Evolutionary conservation across 768 basidiomycete genomes (phyloP).

Genomic region (button mushroom (Agaricus bisporus)): DNA sequence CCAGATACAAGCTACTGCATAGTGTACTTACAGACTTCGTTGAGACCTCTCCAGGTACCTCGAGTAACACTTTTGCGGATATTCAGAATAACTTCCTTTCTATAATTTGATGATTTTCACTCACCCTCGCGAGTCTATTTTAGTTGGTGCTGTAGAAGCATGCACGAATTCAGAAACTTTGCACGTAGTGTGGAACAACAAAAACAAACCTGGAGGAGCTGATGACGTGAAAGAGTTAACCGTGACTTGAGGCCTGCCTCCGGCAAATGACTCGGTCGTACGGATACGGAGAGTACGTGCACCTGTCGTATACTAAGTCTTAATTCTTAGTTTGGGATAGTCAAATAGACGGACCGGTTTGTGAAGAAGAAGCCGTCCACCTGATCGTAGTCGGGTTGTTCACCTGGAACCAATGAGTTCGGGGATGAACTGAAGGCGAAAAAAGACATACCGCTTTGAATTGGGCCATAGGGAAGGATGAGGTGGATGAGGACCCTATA

Average conservation of each 20-base stretch:
- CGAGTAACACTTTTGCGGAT: conserved; percentile 32
- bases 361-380: conserved; percentile 35
- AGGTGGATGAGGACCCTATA: conserved; percentile 30
- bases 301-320: conserved; percentile 19
- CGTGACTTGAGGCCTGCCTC: conserved; percentile 38
- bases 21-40: conserved; percentile 32
- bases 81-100: neutral
- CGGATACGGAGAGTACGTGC: conserved; percentile 40
- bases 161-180: neutral
- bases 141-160: conserved; percentile 25
- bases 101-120: conserved; percentile 16
- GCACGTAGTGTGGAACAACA: neutral
- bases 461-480: conserved; percentile 46
- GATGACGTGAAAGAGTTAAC: conserved; percentile 40
- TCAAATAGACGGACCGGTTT: conserved; percentile 25
- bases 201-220: conserved; percentile 27
- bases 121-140: conserved; percentile 39
- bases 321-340: neutral
- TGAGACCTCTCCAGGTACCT: conserved; percentile 45
- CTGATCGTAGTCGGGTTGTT: conserved; percentile 38
- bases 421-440: neutral
- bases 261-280: conserved; percentile 40
- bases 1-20: neutral
- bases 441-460: conserved; percentile 29
- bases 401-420: conserved; percentile 19